Evolutionary conservation across 148 eudicot species (phyloP).

Genomic region (Arctostaphylos glauca): DNA sequence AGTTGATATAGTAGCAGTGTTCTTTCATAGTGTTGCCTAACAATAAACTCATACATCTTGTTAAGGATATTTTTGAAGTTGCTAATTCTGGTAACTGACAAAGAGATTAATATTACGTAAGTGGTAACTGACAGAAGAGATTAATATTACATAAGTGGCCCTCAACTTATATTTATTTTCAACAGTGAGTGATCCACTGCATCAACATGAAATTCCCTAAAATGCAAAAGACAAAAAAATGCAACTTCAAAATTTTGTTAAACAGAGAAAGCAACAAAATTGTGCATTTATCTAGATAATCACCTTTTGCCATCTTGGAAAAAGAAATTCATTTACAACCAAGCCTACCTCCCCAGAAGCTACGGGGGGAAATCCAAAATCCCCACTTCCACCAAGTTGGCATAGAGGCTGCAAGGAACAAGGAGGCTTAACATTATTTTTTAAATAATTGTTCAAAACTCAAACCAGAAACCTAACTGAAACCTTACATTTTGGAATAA

Average conservation of each 20-base stretch:
- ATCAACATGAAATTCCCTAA: not conserved
- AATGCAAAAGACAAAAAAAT: not conserved
- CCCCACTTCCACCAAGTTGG: no score
- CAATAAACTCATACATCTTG: not conserved
- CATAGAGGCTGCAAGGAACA: no score
- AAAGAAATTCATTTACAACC: slow-evolving; percentile 68
- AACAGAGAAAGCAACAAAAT: not conserved
- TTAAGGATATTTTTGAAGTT: not conserved
- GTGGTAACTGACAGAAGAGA: no score
- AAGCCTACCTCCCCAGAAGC: slow-evolving; percentile 78
- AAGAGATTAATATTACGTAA: no score
- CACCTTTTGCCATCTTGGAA: slow-evolving; percentile 80
- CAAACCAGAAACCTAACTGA: not conserved
- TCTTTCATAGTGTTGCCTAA: not conserved
- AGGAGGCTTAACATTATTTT: not conserved
- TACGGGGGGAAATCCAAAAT: no score
- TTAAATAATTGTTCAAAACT: not conserved
- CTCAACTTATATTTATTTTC: not conserved
- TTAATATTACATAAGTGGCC: not conserved
- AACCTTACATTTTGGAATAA: slow-evolving; percentile 62
- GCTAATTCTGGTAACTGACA: not conserved
- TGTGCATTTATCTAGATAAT: not conserved
- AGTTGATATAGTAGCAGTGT: not conserved
- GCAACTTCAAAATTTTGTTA: not conserved
- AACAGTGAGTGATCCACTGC: not conserved